A percentile compares a stretch with the other conserved stretches of the same genome.
Evolutionary conservation across 1,284 basidiomycete genomes (phyloP).

Genomic region (Porogramme epimiltina): DNA sequence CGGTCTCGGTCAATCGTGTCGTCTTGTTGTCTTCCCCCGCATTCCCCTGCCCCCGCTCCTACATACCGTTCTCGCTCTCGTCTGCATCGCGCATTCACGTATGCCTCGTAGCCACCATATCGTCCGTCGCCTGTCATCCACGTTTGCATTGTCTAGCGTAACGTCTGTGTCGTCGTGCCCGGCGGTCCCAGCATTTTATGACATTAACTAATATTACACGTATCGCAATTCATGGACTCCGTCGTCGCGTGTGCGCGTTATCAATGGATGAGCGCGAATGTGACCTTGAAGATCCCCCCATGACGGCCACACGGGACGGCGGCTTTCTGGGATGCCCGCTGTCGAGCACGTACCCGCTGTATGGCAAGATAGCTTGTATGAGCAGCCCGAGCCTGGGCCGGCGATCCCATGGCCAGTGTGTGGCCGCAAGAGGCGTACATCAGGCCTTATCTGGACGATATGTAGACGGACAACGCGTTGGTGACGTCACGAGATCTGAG

Average conservation of each 20-base stretch:
- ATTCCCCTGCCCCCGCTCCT: not conserved
- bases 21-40: slow-evolving; percentile 12
- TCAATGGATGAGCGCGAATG: no score
- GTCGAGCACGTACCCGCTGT: no score
- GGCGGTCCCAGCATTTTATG: slow-evolving; percentile 19
- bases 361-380: no score
- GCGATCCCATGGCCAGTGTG: no score
- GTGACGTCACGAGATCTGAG: slow-evolving; percentile 24
- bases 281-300: no score
- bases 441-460: not conserved
- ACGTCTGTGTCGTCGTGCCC: slow-evolving; percentile 22
- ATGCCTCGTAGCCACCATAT: not conserved
- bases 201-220: slow-evolving; percentile 19
- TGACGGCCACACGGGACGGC: no score
- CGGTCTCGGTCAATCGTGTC: slow-evolving; percentile 6
- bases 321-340: no score
- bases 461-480: not conserved
- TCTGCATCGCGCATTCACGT: not conserved
- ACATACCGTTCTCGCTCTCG: not conserved
- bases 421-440: not conserved
- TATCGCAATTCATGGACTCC: no score
- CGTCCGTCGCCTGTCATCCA: not conserved
- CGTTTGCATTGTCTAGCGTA: slow-evolving; percentile 17
- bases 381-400: no score
- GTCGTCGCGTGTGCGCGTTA: no score